Evolutionary conservation across 1,284 basidiomycete genomes (phyloP).

Genomic region (Blastosporella zonata): DNA sequence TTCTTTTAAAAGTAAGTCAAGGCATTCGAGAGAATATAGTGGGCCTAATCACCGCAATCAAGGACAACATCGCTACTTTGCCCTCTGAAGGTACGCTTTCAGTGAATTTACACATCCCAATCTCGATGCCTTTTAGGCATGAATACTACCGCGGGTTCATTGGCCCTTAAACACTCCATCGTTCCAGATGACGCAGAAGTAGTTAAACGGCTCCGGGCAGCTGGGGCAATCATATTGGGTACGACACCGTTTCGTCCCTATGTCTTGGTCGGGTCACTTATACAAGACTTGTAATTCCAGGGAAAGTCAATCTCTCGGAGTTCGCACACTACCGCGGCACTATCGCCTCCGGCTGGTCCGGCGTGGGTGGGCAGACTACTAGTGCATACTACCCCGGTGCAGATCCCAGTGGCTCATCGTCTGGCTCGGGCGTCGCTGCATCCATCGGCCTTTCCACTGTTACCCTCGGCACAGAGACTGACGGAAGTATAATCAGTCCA

Average conservation of each 20-base stretch:
- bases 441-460: slow-evolving; percentile 62
- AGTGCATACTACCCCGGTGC: slow-evolving; percentile 59
- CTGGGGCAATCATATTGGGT: slow-evolving; percentile 68
- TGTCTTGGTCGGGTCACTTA: neutral
- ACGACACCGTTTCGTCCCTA: neutral
- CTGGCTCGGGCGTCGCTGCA: slow-evolving; percentile 59
- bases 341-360: slow-evolving; percentile 61
- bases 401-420: slow-evolving; percentile 64
- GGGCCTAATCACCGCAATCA: neutral
- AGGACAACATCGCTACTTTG: slow-evolving; percentile 63
- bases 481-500: slow-evolving; percentile 60
- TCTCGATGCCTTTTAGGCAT: slow-evolving; percentile 40
- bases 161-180: slow-evolving; percentile 52
- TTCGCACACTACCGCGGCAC: slow-evolving; percentile 59
- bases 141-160: slow-evolving; percentile 67
- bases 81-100: slow-evolving; percentile 44
- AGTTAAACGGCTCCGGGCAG: slow-evolving; percentile 54
- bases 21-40: neutral
- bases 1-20: slow-evolving; percentile 55
- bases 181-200: slow-evolving; percentile 63
- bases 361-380: slow-evolving; percentile 60
- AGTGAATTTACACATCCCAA: neutral
- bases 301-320: slow-evolving; percentile 66
- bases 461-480: slow-evolving; percentile 63
- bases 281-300: slow-evolving; percentile 22